Evolutionary conservation across 1,139 yeast species (phyloP), one percentile per base, ranked within the genome.

Genomic region (Diutina catenulata): DNA sequence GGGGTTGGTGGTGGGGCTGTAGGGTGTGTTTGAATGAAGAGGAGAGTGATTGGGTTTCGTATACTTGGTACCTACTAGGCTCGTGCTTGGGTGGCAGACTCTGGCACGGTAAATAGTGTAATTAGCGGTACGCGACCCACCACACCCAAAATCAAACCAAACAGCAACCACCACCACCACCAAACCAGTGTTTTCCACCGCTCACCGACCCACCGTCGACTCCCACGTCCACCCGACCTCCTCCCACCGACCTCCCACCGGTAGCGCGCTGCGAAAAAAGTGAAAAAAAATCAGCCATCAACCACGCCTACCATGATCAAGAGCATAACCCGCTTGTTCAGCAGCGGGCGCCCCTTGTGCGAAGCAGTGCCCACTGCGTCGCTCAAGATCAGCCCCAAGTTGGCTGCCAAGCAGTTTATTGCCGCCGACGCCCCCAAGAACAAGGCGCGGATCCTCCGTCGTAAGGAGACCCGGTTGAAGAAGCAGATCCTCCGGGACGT

Each of bases 401-500:
- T 26, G 11, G 37, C 32, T 11, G 32, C 47, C 25, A 43, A 45
- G 39, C 47, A 46, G 41, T 41, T 45, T 14, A 41, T 45, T 5
- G 47, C 51, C 4, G 43, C 44, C n/a, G 42, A 45, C 19, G 46
- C 53, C 23, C 46, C 62, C 40, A 53, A 55, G 40, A 57, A 66
- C 33, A 62, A 60, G 43, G 53, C 58, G 21, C 57, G 55, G 45
- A 53, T 62, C 35, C 55, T 66, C 39, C 62, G 60, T 47, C 58
- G 65, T 47, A 65, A 53, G 46, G 72, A 67, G 46, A 53, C 52
- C 39, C 58, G 68, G 48, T 52, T 65, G 47, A 66, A 63, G 53
- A 59, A 62, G 40, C 69, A 62, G 46, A 64, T 67, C 42, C 51
- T 60, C 41, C 57, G 70, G 44, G 73, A 67, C 44, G 68, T 67